Conservation (phyloP, 1,284 basidiomycete genomes). For the Grifola frondosa region DNA sequence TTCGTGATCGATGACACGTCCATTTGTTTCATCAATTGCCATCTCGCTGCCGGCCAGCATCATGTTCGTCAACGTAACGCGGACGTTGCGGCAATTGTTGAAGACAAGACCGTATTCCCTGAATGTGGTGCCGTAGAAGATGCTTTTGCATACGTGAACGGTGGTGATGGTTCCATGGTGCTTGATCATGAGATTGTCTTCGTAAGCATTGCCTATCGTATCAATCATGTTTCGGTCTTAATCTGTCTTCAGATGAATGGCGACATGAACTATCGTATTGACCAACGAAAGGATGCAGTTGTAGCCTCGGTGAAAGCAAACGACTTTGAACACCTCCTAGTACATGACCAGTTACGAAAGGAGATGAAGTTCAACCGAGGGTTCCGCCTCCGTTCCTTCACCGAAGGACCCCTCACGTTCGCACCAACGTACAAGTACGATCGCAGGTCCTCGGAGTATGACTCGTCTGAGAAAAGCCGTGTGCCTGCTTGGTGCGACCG, state of each 20-base stretch:
- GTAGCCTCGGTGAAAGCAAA: conserved; percentile 64
- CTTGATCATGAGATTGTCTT: conserved; percentile 95
- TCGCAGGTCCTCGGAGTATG: conserved; percentile 74
- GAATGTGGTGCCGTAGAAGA: conserved; percentile 43
- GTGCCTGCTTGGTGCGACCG: conserved; percentile 97
- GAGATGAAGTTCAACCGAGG: conserved; percentile 85
- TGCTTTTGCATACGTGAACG: conserved; percentile 74
- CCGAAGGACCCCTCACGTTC: conserved; percentile 82
- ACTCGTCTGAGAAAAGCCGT: conserved; percentile 85
- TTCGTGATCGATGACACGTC: conserved; percentile 90
- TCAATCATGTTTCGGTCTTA: not conserved
- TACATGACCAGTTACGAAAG: conserved; percentile 87
- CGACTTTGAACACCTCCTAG: conserved; percentile 64
- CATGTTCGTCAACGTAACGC: conserved; percentile 82
- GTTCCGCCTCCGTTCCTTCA: conserved; percentile 83
- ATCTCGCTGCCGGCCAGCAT: conserved; percentile 91
- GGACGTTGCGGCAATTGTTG: conserved; percentile 83
- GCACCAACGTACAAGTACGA: conserved; percentile 97
- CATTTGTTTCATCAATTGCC: conserved; percentile 93
- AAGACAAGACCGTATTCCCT: conserved; percentile 75
- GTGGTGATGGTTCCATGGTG: conserved; percentile 93
- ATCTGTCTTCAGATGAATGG: conserved; percentile 57
- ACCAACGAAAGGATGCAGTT: conserved; percentile 83
- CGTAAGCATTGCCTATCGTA: conserved; percentile 47
- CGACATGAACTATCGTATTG: conserved; percentile 93